Base-by-base conservation (phyloP, 139 green algal genomes). In the Edaphochlamys debaryana region DNA sequence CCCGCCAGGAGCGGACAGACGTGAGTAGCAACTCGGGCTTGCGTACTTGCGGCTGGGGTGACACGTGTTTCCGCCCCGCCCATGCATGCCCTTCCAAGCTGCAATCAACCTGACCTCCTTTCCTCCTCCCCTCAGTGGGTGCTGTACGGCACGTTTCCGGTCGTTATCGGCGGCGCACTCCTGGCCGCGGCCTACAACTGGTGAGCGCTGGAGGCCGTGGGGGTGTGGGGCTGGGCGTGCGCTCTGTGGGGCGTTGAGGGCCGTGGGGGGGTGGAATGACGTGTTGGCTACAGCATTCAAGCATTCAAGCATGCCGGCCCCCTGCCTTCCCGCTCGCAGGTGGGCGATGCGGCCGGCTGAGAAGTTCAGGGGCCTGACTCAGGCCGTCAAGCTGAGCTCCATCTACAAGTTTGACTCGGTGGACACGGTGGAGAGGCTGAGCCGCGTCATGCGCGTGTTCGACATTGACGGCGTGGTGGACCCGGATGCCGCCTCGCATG, bases 101-200 rank as follows among this genome's bases (percentile, higher is more conserved):
- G n/a, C n/a, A n/a, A n/a, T n/a, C n/a, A n/a, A n/a, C n/a, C n/a
- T 15, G 9, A 15, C 48, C 48, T 15, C 48, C 11, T 54, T 9
- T 54, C 15, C 48, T 54, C 11, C 15, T 23, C 67, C 5, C 2
- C 56, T 38, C 79, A 85, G 79, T 56, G 40, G 19, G 75, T 88
- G 34, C 76, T 88, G 56, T 80, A 88, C 37, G 83, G 83, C 41
- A 70, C 85, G 17, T 88, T 82, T 29, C 83, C 83, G 5, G 71
- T 79, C 20, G 58, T 88, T 9, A 36, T 66, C 34, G 83, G 32
- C 32, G 74, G 74, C 41, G 41, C 25, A 3, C 25, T 67, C n/a
- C n/a, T n/a, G n/a, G n/a, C n/a, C n/a, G n/a, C n/a, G n/a, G n/a
- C n/a, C n/a, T n/a, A n/a, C n/a, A n/a, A n/a, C n/a, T n/a, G n/a